phyloP scores from a whole-genome alignment of 768 basidiomycete species.

The Scleroderma bovista region DNA sequence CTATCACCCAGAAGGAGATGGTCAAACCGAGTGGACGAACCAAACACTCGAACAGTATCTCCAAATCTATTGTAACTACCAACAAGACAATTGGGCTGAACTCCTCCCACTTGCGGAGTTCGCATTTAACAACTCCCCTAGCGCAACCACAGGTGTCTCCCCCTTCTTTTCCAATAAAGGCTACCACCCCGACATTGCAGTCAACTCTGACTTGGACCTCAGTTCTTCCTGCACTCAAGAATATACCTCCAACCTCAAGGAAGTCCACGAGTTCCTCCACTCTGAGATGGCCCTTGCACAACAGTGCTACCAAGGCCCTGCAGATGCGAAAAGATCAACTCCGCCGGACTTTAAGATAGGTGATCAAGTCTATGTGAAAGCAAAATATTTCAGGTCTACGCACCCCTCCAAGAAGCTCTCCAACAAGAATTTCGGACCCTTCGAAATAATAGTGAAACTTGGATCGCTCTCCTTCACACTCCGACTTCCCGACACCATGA shows the following conservation, averaged over 20 bases:
- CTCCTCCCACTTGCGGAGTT: constrained; percentile 30
- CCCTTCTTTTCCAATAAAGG: constrained; percentile 31
- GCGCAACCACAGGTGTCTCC: constrained; percentile 23
- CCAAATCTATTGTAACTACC: constrained; percentile 24
- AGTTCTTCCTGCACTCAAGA: constrained; percentile 10
- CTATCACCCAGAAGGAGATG: constrained; percentile 1
- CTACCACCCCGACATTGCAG: constrained; percentile 15
- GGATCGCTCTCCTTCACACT: constrained; percentile 16
- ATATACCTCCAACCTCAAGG: constrained; percentile 17
- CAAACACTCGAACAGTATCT: constrained; percentile 30
- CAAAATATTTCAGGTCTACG: constrained; percentile 6
- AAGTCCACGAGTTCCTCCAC: constrained; percentile 13
- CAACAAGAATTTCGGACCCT: constrained; percentile 17
- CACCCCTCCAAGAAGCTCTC: constrained; percentile 11
- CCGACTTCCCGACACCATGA: constrained; percentile 13
- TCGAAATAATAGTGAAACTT: constrained; percentile 13
- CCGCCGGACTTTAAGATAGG: constrained; percentile 4
- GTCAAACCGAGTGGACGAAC: constrained; percentile 15
- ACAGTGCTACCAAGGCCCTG: constrained; percentile 6
- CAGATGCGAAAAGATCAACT: constrained; percentile 1
- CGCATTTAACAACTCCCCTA: constrained; percentile 25
- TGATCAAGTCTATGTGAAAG: constrained; percentile 4
- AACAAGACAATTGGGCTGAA: constrained; percentile 32
- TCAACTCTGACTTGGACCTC: constrained; percentile 11
- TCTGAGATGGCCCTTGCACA: constrained; percentile 13